Base-by-base conservation (phyloP, 1,284 basidiomycete genomes). In the Malassezia psittaci region DNA sequence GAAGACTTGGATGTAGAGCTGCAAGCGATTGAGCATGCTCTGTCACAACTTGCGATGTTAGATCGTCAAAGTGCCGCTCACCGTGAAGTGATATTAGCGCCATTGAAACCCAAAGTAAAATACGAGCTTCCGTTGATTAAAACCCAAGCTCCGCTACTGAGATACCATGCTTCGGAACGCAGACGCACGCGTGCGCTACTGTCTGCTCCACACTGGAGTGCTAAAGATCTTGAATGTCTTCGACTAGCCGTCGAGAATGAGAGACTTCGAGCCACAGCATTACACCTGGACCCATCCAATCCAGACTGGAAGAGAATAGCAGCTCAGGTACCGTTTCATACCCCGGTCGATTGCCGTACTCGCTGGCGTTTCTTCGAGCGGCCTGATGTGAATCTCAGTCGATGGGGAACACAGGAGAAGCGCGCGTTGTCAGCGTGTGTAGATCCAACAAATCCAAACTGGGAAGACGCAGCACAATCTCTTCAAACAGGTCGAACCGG, bases 181-280 rank as follows among this genome's bases (percentile, higher is more conserved):
- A 45, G 55, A 15, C 38, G 29, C 2, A 38, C 33, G 9, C 32
- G 55, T 4, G 34, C 50, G 12, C 24, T 57, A 16, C 45, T 57
- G 15, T 52, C 55, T 6, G 18, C 45, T 34, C 55, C 55, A 8
- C 55, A 47, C 15, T 57, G 55, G 55, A 57, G 55, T n/a, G n/a
- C 50, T 1, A 45, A 52, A 11, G 55, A 57, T 43, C n/a, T 49
- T 11, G 55, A 57, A 16, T 44, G 46, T 32, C 55, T 57, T 2
- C 45, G 50, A 8, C 16, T 41, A 9, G 43, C 55, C 15, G 35
- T 52, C 11, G 11, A 36, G 21, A 48, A 44, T 42, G 55, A 57
- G 39, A 39, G 38, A 9, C 18, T 41, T 10, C 55, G 55, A 2
- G 43, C 45, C 3, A 6, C 18, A 7, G 19, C 46, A 15, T 32